Percentiles rank a stretch among this genome's conserved stretches.
Conservation (phyloP, 306 rosid species). For the Benincasa hispida region DNA sequence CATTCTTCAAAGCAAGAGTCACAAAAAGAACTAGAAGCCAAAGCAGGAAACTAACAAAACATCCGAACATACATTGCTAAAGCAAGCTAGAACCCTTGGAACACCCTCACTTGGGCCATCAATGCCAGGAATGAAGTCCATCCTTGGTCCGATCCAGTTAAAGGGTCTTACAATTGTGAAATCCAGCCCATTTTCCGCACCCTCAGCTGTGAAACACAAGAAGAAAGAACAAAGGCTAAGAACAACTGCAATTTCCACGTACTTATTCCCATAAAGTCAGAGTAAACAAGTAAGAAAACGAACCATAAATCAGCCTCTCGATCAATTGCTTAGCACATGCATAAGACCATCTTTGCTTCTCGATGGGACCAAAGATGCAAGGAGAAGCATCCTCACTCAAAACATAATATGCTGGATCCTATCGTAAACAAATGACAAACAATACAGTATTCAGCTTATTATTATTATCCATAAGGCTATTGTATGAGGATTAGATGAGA, state of each 20-base stretch:
- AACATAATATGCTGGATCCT: constrained; percentile 80
- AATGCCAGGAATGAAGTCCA: constrained; percentile 97
- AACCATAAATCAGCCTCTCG: constrained; percentile 89
- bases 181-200: constrained; percentile 83
- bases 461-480: not conserved
- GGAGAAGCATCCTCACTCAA: constrained; percentile 78
- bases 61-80: constrained; percentile 68
- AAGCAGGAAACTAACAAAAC: not conserved
- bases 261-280: not conserved
- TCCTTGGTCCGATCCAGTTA: constrained; percentile 93
- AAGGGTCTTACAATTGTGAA: constrained; percentile 90
- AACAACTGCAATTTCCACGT: not conserved
- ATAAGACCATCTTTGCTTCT: constrained; percentile 95
- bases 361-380: constrained; percentile 85
- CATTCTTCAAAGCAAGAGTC: not conserved
- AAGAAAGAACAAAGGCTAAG: not conserved
- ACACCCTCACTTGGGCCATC: constrained; percentile 98
- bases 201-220: constrained; percentile 48
- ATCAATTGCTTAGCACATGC: constrained; percentile 94
- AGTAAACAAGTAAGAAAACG: not conserved
- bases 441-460: not conserved
- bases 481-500: not conserved
- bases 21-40: not conserved
- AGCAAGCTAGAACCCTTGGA: constrained; percentile 92
- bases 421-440: not conserved